Evolutionary conservation across 139 green algal species (phyloP).

Genomic region (Micractinium conductrix): DNA sequence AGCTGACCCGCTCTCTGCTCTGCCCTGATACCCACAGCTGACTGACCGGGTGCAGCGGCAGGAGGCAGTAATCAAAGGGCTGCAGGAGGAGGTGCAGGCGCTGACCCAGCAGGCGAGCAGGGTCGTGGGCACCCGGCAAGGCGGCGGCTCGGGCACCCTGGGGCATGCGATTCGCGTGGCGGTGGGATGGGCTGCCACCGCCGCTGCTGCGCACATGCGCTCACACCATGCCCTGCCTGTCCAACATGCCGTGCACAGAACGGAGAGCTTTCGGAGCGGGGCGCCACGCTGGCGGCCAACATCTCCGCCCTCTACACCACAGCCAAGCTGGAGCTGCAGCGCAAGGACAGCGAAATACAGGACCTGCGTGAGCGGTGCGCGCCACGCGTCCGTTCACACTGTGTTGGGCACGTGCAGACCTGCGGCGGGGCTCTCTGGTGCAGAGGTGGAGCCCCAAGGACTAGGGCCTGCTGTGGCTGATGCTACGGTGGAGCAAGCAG

Average conservation of each 20-base stretch:
- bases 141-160: not conserved
- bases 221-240: too few relatives aligned
- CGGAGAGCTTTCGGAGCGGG: constrained; percentile 40
- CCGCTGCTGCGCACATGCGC: not conserved
- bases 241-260: too few relatives aligned
- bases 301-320: constrained; percentile 78
- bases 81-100: constrained; percentile 17
- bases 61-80: not conserved
- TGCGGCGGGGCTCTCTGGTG: too few relatives aligned
- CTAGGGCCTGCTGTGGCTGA: too few relatives aligned
- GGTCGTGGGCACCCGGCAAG: not conserved
- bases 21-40: constrained; percentile 2
- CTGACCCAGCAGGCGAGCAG: constrained; percentile 24
- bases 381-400: too few relatives aligned
- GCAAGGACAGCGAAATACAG: constrained; percentile 66
- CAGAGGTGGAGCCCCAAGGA: too few relatives aligned
- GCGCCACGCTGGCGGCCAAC: constrained; percentile 62
- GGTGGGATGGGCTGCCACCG: too few relatives aligned
- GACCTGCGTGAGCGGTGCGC: constrained; percentile 47
- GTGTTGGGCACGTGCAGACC: too few relatives aligned
- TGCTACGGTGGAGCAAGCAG: too few relatives aligned
- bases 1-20: not conserved
- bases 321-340: constrained; percentile 73
- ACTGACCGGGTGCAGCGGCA: constrained; percentile 9
- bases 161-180: too few relatives aligned